Evolutionary conservation across 345 rosid genomes (phyloP), one percentile per base, ranked within the genome.

Genomic region (Abelmoschus esculentus): DNA sequence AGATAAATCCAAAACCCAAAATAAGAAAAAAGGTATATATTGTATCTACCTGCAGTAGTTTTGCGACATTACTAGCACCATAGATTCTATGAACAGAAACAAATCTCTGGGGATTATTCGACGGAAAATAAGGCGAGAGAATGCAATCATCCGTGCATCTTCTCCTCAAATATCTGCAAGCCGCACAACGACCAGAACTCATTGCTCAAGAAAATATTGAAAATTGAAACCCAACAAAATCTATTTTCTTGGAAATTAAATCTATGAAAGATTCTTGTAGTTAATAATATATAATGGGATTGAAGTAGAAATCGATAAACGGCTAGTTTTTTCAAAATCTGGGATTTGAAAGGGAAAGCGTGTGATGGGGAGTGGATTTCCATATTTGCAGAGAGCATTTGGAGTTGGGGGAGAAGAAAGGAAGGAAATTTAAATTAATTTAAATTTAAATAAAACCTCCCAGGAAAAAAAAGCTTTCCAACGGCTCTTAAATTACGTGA

Each of bases 1-100:
- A 9, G 14, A 56, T 1, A 56, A 10, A 26, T 28, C 7, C 2
- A 28, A 57, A 57, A 11, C 34, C 7, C 15, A 56, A 5, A 57
- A 57, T 57, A 4, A 26, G 34, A 28, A 56, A 22, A 26, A 19
- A n/a, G 55, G 22, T 56, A 19, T 29, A 29, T 22, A n/a, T n/a
- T 11, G 26, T 29, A 59, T 11, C 6, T 14, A 60, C 97, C 97
- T 89, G 97, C 64, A 89, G 83, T 91, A 89, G 88, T 83, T 92
- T 92, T 81, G 81, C 85, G 80, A 92, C 93, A 81, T 92, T 89
- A 79, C 98, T 89, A 40, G 98, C 93, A 3, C 93, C 93, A 36
- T 89, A 89, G 11, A 92, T 96, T 83, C 84, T 84, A 77, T 92
- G 92, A 49, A 92, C 96, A 67, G 83, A 86, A 22, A 89, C 92